Evolutionary conservation across 2,329 filamentous ascomycete species (phyloP).

Genomic region (Corniculantispora saksenae): DNA sequence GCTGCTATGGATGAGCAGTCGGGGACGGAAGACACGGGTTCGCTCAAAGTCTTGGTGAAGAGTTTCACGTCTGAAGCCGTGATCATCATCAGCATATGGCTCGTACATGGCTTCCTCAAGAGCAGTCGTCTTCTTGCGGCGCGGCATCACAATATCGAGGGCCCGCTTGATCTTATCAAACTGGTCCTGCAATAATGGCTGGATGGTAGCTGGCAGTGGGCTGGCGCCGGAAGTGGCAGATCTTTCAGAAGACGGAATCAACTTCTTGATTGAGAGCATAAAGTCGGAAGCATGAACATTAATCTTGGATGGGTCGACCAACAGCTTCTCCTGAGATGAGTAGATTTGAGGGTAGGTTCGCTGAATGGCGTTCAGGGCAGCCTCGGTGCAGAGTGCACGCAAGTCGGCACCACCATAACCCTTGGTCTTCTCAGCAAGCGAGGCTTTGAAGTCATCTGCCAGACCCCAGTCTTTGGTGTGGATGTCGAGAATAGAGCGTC

Average conservation of each 20-base stretch:
- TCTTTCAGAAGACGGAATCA: conserved; percentile 91
- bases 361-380: conserved; percentile 92
- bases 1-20: conserved; percentile 78
- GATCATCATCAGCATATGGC: conserved; percentile 77
- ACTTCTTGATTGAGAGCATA: conserved; percentile 94
- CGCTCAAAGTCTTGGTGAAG: conserved; percentile 78
- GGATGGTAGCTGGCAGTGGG: conserved; percentile 75
- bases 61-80: conserved; percentile 82
- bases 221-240: conserved; percentile 82
- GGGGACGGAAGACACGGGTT: conserved; percentile 83
- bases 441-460: conserved; percentile 74
- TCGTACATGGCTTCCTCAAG: conserved; percentile 93
- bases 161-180: conserved; percentile 68
- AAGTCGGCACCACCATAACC: conserved; percentile 96
- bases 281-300: conserved; percentile 91
- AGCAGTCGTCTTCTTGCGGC: conserved; percentile 83
- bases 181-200: conserved; percentile 76
- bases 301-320: conserved; percentile 84
- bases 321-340: conserved; percentile 80
- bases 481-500: conserved; percentile 88
- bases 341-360: conserved; percentile 97
- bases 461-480: conserved; percentile 94
- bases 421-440: conserved; percentile 85
- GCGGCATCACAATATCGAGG: conserved; percentile 76
- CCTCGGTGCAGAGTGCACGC: conserved; percentile 91